Base-by-base conservation (phyloP, 1,139 yeast genomes). In the Saccharomyces hybrid region DNA sequence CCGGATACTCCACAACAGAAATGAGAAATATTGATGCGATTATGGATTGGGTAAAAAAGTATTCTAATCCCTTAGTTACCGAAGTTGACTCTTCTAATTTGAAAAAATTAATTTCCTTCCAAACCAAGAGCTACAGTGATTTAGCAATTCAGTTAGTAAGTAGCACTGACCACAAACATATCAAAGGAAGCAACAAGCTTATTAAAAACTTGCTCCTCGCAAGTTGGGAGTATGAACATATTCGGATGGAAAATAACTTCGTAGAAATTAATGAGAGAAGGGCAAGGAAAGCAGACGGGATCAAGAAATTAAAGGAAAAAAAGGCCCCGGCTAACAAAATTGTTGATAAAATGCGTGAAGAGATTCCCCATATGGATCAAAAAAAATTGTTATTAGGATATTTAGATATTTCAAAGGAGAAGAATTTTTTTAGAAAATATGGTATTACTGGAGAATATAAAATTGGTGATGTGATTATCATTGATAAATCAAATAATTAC, bases 1-100 rank as follows among this genome's bases (percentile, higher is more conserved):
- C 81, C 61, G 81, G 80, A 55, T 81, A 80, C 68, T 82, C 84
- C 0, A 80, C 88, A 2, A 81, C 81, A 54, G 88, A 85, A 61
- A 75, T 80, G 58, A 75, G 91, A 59, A 76, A 79, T 58, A 68
- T 69, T 31, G 73, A 71, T 16, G 70, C 72, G 49, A 72, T 86
- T n/a, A 64, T 75, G 59, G 63, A 74, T 11, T 85, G 84, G 70
- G 70, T 85, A 27, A 63, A 69, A 29, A 69, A 71, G 51, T 75
- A 78, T 59, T 73, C 77, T 48, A 69, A 71, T 54, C 88, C 89
- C 7, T 67, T 78, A 20, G 69, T 80, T 52, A 78, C 75, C 53
- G 84, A 82, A 59, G 67, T 84, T 52, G 77, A 80, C 0, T 73
- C 78, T 0, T 64, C 67, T 6, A 71, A 73, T 46, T 64, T 75